phyloP scores from a whole-genome alignment of 2,329 filamentous ascomycete species.

The Cryoendolithus antarcticus region DNA sequence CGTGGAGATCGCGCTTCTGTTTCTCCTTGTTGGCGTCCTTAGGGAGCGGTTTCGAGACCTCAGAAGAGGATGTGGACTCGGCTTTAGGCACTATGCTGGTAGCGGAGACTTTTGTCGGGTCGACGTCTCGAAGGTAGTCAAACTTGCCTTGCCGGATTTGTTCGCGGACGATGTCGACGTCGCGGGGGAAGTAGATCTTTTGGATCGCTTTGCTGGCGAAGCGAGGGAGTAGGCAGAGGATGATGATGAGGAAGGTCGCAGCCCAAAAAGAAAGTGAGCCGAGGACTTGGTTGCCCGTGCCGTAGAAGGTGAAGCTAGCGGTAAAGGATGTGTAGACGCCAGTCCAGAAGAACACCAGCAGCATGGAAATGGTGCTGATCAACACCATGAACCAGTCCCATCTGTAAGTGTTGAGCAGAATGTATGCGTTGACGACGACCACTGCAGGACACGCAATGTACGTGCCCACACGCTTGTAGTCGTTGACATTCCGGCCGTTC shows the following conservation, averaged over 20 bases:
- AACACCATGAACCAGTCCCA: slow-evolving; percentile 96
- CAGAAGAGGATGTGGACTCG: slow-evolving; percentile 47
- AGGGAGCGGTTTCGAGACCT: slow-evolving; percentile 33
- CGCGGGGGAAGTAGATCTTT: slow-evolving; percentile 86
- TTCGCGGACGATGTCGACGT: slow-evolving; percentile 90
- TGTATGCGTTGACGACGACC: slow-evolving; percentile 82
- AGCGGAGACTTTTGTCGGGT: slow-evolving; percentile 29
- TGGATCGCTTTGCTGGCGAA: slow-evolving; percentile 79
- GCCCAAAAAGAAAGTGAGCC: slow-evolving; percentile 78
- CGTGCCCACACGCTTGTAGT: slow-evolving; percentile 72
- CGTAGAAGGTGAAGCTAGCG: slow-evolving; percentile 55
- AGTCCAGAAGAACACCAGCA: slow-evolving; percentile 93
- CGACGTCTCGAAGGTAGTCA: slow-evolving; percentile 52
- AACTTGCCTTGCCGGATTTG: slow-evolving; percentile 77
- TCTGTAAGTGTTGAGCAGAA: slow-evolving; percentile 89
- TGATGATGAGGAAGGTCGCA: slow-evolving; percentile 62
- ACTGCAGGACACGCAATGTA: slow-evolving; percentile 78
- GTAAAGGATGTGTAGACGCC: slow-evolving; percentile 64
- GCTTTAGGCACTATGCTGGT: slow-evolving; percentile 31
- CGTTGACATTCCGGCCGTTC: slow-evolving; percentile 64
- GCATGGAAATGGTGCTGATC: slow-evolving; percentile 66
- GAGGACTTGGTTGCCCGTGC: slow-evolving; percentile 67
- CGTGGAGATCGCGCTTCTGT: slow-evolving; percentile 3
- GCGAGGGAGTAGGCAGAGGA: slow-evolving; percentile 74
- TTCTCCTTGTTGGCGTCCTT: slow-evolving; percentile 38